Conservation (phyloP, 768 basidiomycete genomes). For the Boletus rufocinnamomeus region DNA sequence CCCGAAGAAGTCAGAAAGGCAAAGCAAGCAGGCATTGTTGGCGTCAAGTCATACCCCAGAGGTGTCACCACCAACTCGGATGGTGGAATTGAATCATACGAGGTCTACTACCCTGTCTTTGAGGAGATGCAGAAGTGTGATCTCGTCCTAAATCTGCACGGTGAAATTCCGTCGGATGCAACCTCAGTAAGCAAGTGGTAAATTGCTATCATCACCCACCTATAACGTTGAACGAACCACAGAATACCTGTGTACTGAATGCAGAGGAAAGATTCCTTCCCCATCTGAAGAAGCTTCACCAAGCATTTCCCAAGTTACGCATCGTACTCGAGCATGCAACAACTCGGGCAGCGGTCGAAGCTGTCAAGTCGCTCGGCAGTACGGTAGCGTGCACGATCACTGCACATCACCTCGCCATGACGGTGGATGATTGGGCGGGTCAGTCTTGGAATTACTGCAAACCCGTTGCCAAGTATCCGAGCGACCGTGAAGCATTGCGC, state of each 20-base stretch:
- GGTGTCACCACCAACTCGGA: slow-evolving; percentile 98
- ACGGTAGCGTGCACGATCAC: slow-evolving; percentile 98
- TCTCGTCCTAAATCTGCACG: slow-evolving; percentile 96
- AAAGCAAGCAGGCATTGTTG: slow-evolving; percentile 75
- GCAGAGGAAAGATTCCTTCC: slow-evolving; percentile 89
- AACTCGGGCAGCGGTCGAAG: slow-evolving; percentile 85
- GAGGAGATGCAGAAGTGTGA: slow-evolving; percentile 90
- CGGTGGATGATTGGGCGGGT: slow-evolving; percentile 95
- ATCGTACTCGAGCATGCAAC: slow-evolving; percentile 99
- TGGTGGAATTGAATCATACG: slow-evolving; percentile 94
- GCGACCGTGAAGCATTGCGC: slow-evolving; percentile 81
- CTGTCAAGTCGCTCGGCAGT: slow-evolving; percentile 72
- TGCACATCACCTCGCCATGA: slow-evolving; percentile 91
- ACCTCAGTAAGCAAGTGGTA: slow-evolving; percentile 42
- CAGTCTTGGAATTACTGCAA: slow-evolving; percentile 97
- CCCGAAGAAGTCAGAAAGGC: slow-evolving; percentile 91
- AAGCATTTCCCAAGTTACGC: slow-evolving; percentile 81
- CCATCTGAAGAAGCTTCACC: slow-evolving; percentile 80
- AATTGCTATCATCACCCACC: neutral
- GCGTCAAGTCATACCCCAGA: slow-evolving; percentile 95
- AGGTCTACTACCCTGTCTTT: slow-evolving; percentile 90
- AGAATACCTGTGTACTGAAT: slow-evolving; percentile 93
- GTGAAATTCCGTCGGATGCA: slow-evolving; percentile 92
- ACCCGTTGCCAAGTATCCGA: slow-evolving; percentile 95
- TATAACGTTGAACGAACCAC: neutral